These are phyloP conservation scores for Pneumocystis oryctolagi DNA, from an alignment of 1,139 yeast species.

Conservation along the genomic window DNA sequence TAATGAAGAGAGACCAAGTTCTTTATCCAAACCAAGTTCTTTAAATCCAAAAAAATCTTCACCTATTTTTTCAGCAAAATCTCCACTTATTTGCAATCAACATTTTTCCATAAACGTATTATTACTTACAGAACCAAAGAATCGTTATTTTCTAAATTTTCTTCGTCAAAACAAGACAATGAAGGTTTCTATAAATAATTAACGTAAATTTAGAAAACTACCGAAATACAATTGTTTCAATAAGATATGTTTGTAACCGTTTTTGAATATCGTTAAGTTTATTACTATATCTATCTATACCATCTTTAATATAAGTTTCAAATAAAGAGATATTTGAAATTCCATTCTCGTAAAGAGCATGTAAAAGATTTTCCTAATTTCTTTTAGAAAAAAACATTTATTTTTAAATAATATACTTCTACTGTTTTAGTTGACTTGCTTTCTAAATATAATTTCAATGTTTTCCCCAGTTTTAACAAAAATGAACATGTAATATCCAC, in stretches of 20 bases:
- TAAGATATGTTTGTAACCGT: conserved; percentile 25
- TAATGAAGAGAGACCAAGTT: conserved; percentile 70
- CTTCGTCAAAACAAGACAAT: neutral
- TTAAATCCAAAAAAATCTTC: conserved; percentile 90
- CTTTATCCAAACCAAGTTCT: conserved; percentile 85
- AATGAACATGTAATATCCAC: conserved; percentile 76
- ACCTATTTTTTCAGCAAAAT: conserved; percentile 80
- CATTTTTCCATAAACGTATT: neutral
- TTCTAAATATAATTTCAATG: conserved; percentile 53
- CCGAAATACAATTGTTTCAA: neutral
- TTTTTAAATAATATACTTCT: neutral
- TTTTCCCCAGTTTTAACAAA: conserved; percentile 55
- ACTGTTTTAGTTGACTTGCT: neutral
- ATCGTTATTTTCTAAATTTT: neutral
- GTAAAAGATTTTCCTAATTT: conserved; percentile 38
- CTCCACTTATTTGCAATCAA: conserved; percentile 35
- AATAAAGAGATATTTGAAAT: conserved; percentile 64
- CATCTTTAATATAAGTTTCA: conserved; percentile 60
- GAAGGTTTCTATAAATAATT: neutral
- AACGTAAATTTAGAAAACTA: neutral
- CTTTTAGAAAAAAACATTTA: conserved; percentile 19
- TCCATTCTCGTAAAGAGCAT: conserved; percentile 71
- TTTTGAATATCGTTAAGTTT: conserved; percentile 54
- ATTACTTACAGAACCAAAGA: neutral
- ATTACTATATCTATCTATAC: conserved; percentile 49